Conservation (phyloP, 352 stramenopile genomes). For the Pythium pectinolyticum region DNA sequence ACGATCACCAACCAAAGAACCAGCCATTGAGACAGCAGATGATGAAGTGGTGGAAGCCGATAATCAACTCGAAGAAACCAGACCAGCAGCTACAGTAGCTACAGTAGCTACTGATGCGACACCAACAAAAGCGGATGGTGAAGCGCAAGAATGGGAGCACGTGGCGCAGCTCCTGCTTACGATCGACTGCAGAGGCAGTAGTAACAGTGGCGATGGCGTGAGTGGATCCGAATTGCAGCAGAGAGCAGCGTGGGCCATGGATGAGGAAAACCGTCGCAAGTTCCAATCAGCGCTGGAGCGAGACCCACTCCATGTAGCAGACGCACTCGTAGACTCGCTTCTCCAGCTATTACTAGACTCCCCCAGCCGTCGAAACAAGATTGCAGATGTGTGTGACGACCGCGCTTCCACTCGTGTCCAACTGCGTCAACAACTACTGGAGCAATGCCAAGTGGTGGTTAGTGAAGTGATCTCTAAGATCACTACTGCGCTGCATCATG, state of each 20-base stretch:
- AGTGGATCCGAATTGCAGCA: not conserved
- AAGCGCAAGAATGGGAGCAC: constrained; percentile 2
- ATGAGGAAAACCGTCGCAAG: not conserved
- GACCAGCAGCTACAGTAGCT: not conserved
- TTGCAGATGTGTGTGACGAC: not conserved
- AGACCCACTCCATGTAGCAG: too few species aligned
- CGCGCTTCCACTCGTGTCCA: not conserved
- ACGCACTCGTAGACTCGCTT: too few species aligned
- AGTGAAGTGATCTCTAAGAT: constrained; percentile 14
- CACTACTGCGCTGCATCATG: not conserved
- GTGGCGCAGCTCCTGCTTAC: not conserved
- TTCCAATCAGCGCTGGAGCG: not conserved
- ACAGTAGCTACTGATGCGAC: not conserved
- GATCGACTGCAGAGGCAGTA: not conserved
- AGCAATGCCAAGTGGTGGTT: constrained; percentile 14
- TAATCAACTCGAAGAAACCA: not conserved
- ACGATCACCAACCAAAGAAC: not conserved
- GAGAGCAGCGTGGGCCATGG: not conserved
- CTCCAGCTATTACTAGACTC: too few species aligned
- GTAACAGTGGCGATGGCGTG: not conserved
- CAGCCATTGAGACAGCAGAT: not conserved
- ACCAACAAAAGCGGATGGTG: not conserved
- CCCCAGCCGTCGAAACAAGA: too few species aligned
- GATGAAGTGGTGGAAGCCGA: not conserved
- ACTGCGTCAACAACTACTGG: not conserved